These are phyloP conservation scores for Apiospora hydei DNA, from an alignment of 2,329 filamentous ascomycete genomes.

Conservation along the genomic window DNA sequence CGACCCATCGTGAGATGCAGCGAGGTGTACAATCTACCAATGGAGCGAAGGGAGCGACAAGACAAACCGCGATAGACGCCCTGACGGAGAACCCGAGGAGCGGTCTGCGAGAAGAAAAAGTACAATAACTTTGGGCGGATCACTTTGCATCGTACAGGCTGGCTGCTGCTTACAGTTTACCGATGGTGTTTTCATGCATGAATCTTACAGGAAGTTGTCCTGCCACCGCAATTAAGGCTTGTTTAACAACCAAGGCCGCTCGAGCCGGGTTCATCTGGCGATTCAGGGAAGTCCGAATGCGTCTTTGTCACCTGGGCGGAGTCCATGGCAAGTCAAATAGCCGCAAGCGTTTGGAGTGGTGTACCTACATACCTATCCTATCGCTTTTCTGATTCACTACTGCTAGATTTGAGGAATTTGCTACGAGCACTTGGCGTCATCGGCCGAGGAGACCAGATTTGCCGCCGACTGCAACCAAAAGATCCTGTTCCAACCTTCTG, in stretches of 20 bases:
- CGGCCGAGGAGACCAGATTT: not conserved
- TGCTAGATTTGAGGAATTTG: constrained; percentile 13
- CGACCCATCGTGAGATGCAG: not conserved
- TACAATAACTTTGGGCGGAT: not conserved
- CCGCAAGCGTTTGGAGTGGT: not conserved
- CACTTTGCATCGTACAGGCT: not conserved
- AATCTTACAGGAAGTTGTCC: constrained; percentile 4
- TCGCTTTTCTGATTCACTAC: not conserved
- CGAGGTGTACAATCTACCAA: not conserved
- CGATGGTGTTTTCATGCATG: constrained; percentile 19
- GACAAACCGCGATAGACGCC: not conserved
- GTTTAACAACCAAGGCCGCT: not conserved
- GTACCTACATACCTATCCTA: no score
- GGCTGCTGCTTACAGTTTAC: not conserved
- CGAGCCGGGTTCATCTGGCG: not conserved
- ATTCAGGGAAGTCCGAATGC: not conserved
- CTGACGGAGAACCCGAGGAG: constrained; percentile 15
- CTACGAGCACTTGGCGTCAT: constrained; percentile 2
- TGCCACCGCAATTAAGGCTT: constrained; percentile 14
- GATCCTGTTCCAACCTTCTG: not conserved
- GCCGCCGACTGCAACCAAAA: constrained; percentile 19
- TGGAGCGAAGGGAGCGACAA: not conserved
- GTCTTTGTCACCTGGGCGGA: constrained; percentile 3
- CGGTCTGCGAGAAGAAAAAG: not conserved
- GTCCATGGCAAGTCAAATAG: not conserved